Evolutionary conservation across 176 grass and related monocot species (phyloP).

Genomic region (Phragmites australis): DNA sequence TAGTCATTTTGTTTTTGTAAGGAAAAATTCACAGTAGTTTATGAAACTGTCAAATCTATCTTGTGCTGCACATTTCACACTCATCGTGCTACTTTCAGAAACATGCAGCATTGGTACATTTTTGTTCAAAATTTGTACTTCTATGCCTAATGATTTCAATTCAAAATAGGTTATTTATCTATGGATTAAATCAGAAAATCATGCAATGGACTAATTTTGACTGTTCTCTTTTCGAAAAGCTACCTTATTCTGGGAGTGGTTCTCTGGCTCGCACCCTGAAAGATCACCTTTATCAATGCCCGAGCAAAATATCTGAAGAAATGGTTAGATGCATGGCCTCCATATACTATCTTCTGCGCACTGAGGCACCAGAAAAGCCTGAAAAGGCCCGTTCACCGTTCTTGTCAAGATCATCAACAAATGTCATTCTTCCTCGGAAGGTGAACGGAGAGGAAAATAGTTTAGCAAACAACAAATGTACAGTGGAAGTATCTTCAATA

Average conservation of each 20-base stretch:
- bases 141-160: background rate
- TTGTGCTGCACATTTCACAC: background rate
- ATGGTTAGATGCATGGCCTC: conserved; percentile 95
- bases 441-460: conserved; percentile 54
- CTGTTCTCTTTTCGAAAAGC: conserved; percentile 52
- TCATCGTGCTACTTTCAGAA: background rate
- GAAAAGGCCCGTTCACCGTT: conserved; percentile 64
- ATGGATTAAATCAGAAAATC: conserved; percentile 7
- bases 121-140: background rate
- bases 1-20: background rate
- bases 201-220: conserved; percentile 30
- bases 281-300: conserved; percentile 90
- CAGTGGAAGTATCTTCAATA: conserved; percentile 61
- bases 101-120: background rate
- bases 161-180: background rate
- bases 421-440: conserved; percentile 55
- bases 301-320: conserved; percentile 99
- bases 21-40: too few relatives aligned
- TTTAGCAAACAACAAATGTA: conserved; percentile 45
- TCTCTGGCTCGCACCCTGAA: conserved; percentile 75
- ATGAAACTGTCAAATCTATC: background rate
- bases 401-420: conserved; percentile 85
- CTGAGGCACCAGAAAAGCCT: conserved; percentile 51
- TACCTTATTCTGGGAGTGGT: conserved; percentile 60
- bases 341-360: conserved; percentile 66